Conservation (phyloP, 176 grass and related monocot species). For the Eragrostis nindensis region DNA sequence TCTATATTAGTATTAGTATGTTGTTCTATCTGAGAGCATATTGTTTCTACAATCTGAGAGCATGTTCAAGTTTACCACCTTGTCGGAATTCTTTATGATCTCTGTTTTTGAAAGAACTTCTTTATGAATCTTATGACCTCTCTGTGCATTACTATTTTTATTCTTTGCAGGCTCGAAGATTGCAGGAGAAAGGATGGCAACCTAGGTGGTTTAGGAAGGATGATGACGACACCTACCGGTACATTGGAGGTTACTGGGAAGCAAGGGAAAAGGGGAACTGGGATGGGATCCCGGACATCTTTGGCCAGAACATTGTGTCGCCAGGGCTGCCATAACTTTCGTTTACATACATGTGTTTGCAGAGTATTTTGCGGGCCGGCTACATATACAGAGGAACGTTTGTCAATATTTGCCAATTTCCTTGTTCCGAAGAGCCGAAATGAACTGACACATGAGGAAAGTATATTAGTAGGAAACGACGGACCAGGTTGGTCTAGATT, state of each 20-base stretch:
- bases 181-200: constrained; percentile 95
- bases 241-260: constrained; percentile 96
- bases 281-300: constrained; percentile 77
- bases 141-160: background rate
- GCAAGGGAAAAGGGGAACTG: constrained; percentile 72
- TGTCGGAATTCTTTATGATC: background rate
- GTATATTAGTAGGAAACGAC: constrained; percentile 25
- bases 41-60: background rate
- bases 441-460: constrained; percentile 12
- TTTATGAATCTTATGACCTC: background rate
- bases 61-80: background rate
- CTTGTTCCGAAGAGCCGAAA: constrained; percentile 25
- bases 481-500: background rate
- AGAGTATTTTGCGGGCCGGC: constrained; percentile 18
- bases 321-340: constrained; percentile 35
- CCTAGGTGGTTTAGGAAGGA: constrained; percentile 94
- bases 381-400: constrained; percentile 19
- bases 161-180: constrained; percentile 70
- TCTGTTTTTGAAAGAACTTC: too few species aligned
- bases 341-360: constrained; percentile 13
- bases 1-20: background rate
- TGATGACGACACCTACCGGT: constrained; percentile 74
- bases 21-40: background rate
- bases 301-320: constrained; percentile 55
- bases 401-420: constrained; percentile 35